Evolutionary conservation across 139 green algal species (phyloP).

Genomic region (Gonium pectorale): DNA sequence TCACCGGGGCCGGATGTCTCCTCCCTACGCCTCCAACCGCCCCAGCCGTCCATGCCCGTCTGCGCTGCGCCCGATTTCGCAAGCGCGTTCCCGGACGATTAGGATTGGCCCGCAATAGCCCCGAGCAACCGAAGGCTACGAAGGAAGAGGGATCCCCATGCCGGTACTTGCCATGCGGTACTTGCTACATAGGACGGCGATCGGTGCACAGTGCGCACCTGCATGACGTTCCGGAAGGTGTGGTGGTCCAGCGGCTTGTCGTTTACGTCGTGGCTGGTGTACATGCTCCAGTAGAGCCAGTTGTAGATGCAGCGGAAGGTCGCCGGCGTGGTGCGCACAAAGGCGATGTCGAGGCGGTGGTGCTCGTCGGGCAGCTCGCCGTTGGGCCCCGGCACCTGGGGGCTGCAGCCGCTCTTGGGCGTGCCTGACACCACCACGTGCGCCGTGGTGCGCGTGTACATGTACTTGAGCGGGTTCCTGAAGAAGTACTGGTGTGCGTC

Average conservation of each 20-base stretch:
- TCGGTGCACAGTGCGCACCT: not conserved
- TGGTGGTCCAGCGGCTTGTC: conserved; percentile 37
- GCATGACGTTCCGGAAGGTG: conserved; percentile 28
- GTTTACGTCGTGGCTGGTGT: not conserved
- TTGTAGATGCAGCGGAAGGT: conserved; percentile 36
- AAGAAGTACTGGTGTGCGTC: conserved; percentile 42
- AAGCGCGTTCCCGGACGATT: not conserved
- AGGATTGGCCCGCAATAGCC: too few species aligned
- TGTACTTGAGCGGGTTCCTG: conserved; percentile 12
- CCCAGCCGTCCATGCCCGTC: not conserved
- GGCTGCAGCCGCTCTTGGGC: not conserved
- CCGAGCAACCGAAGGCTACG: too few species aligned
- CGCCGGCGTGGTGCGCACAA: not conserved
- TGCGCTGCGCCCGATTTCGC: not conserved
- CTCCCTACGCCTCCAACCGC: not conserved
- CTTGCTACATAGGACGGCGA: not conserved
- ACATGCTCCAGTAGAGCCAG: conserved; percentile 35
- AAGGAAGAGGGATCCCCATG: not conserved
- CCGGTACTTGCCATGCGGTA: not conserved
- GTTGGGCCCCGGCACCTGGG: not conserved
- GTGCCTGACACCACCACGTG: conserved; percentile 6
- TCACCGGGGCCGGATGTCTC: too few species aligned
- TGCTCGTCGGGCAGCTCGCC: conserved; percentile 25
- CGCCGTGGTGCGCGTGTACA: not conserved
- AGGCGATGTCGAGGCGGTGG: conserved; percentile 28